Evolutionary conservation across 305 asterid species (phyloP), one percentile per base, ranked within the genome.

Genomic region (Fraxinus floribunda): DNA sequence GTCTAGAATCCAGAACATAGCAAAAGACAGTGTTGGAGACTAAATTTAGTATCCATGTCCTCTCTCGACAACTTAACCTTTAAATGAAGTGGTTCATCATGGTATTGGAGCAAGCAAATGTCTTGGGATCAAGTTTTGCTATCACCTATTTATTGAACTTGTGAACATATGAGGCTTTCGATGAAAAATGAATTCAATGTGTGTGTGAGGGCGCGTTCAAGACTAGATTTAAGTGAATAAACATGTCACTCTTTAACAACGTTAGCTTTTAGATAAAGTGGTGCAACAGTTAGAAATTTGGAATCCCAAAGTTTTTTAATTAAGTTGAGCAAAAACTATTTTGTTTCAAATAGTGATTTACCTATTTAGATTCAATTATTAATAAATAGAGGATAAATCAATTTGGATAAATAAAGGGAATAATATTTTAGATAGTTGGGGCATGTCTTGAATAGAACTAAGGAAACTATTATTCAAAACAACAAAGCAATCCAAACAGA

Each of bases 1-100:
- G 98, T 86, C 99, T 96, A 88, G 68, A 71, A 88, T 82, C 86
- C 89, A 83, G 9, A 86, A 26, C 15, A 82, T 35, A 79, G 41
- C 66, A 75, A 71, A 66, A 52, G 73, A 80, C 66, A 26, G n/a
- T 13, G 8, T 68, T 68, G 38, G 7, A 30, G 75, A 68, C 38
- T 29, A 13, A 68, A 68, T 30, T 68, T 68, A 68, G 35, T 29
- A 68, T 68, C 16, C 34, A 0, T 68, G 9, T 0, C 20, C 38
- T 68, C 36, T 68, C 20, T 24, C 30, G 26, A 66, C 74, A 66
- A 24, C 36, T 10, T 66, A 64, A 64, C 16, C 32, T 35, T 41
- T 64, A 7, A 57, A 18, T 57, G 32, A 62, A 62, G 13, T 22
- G 71, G 32, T 22, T 20, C 71, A 22, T 62, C 71, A 8, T 62